phyloP scores from a whole-genome alignment of 208 protist species.

The Zelonia costaricensis region DNA sequence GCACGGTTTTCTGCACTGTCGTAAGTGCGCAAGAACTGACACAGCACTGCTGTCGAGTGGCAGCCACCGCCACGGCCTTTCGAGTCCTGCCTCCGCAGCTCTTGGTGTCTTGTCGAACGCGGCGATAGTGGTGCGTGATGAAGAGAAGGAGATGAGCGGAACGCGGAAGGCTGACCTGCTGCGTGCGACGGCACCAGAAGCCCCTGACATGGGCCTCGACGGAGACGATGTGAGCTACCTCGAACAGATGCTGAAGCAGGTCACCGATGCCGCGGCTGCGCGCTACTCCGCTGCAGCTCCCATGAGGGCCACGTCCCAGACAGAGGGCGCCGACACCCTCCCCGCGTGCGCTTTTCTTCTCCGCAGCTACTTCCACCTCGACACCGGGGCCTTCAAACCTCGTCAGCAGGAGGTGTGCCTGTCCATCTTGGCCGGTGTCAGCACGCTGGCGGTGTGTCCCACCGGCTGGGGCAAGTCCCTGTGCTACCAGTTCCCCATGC shows the following conservation, averaged over 20 bases:
- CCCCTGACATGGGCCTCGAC: too few species aligned
- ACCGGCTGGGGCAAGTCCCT: conserved; percentile 97
- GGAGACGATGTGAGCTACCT: conserved; percentile 11
- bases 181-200: background rate
- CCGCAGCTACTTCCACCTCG: conserved; percentile 53
- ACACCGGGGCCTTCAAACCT: conserved; percentile 61
- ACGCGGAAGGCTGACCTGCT: too few species aligned
- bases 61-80: background rate
- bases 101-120: too few species aligned
- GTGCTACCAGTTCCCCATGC: conserved; percentile 95
- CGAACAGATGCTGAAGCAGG: conserved; percentile 16
- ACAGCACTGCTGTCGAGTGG: background rate
- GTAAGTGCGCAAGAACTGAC: background rate
- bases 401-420: conserved; percentile 83
- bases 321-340: conserved; percentile 20
- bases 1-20: conserved; percentile 10
- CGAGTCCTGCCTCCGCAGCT: too few species aligned
- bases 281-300: background rate
- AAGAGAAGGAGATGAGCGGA: too few species aligned
- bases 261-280: conserved; percentile 13
- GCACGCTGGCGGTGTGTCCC: conserved; percentile 92
- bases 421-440: conserved; percentile 54
- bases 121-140: too few species aligned
- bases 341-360: conserved; percentile 61
- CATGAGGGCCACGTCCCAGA: background rate